Conservation (phyloP, 202 grass and related monocot species). For the Schoenoplectus tabernaemontani region DNA sequence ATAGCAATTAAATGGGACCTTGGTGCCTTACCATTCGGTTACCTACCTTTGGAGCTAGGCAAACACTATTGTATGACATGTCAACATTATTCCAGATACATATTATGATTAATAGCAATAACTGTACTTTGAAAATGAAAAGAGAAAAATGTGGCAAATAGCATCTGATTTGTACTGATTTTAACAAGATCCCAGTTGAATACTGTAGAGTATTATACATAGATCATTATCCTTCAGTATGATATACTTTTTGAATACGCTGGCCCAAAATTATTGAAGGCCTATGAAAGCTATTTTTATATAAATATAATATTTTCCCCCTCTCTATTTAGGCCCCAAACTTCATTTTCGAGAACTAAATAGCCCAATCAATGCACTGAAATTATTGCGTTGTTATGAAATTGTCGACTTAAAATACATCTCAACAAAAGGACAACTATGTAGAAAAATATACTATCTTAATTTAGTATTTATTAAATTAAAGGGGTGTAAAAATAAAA, state of each 20-base stretch:
- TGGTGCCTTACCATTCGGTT: constrained; percentile 17
- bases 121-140: background rate
- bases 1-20: constrained; percentile 3
- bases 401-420: background rate
- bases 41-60: constrained; percentile 15
- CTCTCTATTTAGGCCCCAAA: background rate
- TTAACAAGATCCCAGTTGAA: background rate
- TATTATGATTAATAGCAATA: background rate
- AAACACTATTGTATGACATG: background rate
- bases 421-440: background rate
- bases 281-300: background rate
- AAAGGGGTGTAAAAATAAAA: background rate
- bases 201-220: no score
- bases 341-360: background rate
- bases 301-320: no score
- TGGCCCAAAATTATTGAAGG: background rate
- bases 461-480: background rate
- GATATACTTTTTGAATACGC: background rate
- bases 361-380: background rate
- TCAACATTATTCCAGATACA: background rate
- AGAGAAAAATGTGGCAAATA: background rate
- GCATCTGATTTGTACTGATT: background rate
- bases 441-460: background rate
- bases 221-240: background rate
- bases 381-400: background rate